A percentile compares a stretch with the other conserved stretches of the same genome.
These are phyloP conservation scores for Flaveria robusta DNA, from an alignment of 129 eudicot species.

Conservation along the genomic window DNA sequence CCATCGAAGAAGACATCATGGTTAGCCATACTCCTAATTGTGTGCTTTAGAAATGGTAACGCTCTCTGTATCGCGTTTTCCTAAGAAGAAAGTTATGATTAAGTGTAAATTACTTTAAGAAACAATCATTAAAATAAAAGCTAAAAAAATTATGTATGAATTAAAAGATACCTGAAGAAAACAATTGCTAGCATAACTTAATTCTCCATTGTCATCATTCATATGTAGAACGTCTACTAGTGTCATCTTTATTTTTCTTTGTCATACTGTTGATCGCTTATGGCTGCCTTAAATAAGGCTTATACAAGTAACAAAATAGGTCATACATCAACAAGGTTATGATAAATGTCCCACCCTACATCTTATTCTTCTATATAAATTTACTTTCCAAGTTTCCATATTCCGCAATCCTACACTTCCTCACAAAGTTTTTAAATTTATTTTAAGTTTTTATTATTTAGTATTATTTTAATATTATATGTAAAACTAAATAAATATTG, in stretches of 20 bases:
- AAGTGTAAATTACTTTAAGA: neutral
- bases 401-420: too few species aligned
- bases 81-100: neutral
- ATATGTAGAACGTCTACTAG: neutral
- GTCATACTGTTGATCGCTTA: neutral
- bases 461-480: too few species aligned
- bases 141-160: neutral
- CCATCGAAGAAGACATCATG: neutral
- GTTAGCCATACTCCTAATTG: neutral
- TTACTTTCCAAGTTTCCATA: too few species aligned
- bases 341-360: neutral
- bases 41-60: neutral
- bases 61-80: neutral
- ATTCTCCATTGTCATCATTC: conserved; percentile 1
- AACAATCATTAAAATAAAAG: neutral
- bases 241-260: neutral
- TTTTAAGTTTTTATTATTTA: too few species aligned
- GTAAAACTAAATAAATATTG: too few species aligned
- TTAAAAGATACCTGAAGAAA: neutral
- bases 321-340: neutral
- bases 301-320: neutral
- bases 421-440: too few species aligned
- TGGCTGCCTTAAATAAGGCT: neutral
- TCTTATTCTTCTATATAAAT: neutral
- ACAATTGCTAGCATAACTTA: conserved; percentile 7